Conservation (phyloP, 2,329 filamentous ascomycete genomes). For the Coniochaeta sp. region DNA sequence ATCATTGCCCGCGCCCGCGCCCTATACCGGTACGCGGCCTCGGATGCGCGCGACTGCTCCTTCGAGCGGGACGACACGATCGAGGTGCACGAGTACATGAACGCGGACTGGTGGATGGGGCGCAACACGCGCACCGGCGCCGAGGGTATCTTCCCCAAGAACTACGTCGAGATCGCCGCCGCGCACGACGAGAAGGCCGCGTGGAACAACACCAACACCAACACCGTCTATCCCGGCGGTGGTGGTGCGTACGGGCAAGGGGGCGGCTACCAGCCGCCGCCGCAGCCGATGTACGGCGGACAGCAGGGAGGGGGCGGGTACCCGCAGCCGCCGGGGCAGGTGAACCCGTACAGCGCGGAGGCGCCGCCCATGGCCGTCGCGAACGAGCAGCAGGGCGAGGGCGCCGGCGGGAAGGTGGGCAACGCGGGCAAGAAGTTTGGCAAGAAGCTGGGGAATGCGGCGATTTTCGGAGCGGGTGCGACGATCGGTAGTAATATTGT, state of each 20-base stretch:
- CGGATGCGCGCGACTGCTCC: conserved; percentile 74
- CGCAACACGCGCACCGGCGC: conserved; percentile 72
- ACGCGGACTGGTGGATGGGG: conserved; percentile 95
- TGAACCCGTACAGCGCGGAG: conserved; percentile 59
- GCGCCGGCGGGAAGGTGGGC: conserved; percentile 54
- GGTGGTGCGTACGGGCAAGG: neutral
- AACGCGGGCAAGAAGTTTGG: conserved; percentile 90
- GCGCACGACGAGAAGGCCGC: conserved; percentile 16
- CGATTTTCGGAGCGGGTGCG: conserved; percentile 88
- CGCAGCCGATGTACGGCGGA: conserved; percentile 29
- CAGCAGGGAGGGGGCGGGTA: conserved; percentile 34
- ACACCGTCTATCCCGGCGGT: conserved; percentile 4
- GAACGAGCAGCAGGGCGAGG: conserved; percentile 39
- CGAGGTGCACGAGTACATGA: conserved; percentile 85
- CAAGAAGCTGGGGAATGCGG: conserved; percentile 80
- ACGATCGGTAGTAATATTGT: conserved; percentile 86
- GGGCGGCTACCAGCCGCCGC: conserved; percentile 8
- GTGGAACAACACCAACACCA: conserved; percentile 11
- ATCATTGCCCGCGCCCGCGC: conserved; percentile 69
- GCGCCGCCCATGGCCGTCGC: conserved; percentile 71
- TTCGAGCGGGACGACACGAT: conserved; percentile 77
- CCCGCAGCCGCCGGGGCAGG: conserved; percentile 34
- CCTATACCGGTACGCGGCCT: conserved; percentile 73
- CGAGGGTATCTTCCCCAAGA: conserved; percentile 93
- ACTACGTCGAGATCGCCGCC: conserved; percentile 68